A percentile compares a stretch with the other conserved stretches of the same genome.
Conservation (phyloP, 495 filamentous ascomycete genomes). For the Evansstolkia leycettana region DNA sequence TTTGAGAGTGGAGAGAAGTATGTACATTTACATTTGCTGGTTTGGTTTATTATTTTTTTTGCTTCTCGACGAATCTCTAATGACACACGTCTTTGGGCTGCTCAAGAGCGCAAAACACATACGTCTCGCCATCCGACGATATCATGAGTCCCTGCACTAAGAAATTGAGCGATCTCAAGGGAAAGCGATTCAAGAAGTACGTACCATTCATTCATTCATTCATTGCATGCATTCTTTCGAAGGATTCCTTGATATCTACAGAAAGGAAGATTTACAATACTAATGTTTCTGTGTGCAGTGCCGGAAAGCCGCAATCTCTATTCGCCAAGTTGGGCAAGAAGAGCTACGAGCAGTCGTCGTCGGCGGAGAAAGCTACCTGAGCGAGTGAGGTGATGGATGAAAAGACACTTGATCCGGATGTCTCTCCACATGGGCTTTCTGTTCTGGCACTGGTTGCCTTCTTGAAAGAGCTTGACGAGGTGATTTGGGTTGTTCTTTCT, state of each 20-base stretch:
- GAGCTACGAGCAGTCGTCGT: constrained; percentile 31
- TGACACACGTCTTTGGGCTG: constrained; percentile 52
- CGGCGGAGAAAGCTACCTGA: constrained; percentile 5
- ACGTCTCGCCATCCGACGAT: constrained; percentile 84
- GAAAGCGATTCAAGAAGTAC: constrained; percentile 57
- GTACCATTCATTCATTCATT: too few species aligned
- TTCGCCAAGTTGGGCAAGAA: constrained; percentile 40
- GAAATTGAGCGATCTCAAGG: constrained; percentile 75
- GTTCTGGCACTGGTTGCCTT: background rate
- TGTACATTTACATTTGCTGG: constrained; percentile 16
- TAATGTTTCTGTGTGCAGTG: constrained; percentile 12
- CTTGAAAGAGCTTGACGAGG: constrained; percentile 3
- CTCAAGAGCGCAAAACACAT: constrained; percentile 42
- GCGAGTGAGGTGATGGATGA: too few species aligned
- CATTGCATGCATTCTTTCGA: too few species aligned
- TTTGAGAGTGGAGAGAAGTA: constrained; percentile 55
- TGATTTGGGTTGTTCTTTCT: background rate
- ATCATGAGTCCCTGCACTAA: constrained; percentile 91
- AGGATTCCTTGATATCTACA: background rate
- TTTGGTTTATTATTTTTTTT: constrained; percentile 1
- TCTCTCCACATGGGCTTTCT: too few species aligned
- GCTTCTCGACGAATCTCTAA: constrained; percentile 15
- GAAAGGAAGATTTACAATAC: too few species aligned
- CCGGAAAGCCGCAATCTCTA: constrained; percentile 36
- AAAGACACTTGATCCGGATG: too few species aligned